phyloP scores from a whole-genome alignment of 225 moss, liverwort and hornwort genomes.

The Polytrichum formosum region DNA sequence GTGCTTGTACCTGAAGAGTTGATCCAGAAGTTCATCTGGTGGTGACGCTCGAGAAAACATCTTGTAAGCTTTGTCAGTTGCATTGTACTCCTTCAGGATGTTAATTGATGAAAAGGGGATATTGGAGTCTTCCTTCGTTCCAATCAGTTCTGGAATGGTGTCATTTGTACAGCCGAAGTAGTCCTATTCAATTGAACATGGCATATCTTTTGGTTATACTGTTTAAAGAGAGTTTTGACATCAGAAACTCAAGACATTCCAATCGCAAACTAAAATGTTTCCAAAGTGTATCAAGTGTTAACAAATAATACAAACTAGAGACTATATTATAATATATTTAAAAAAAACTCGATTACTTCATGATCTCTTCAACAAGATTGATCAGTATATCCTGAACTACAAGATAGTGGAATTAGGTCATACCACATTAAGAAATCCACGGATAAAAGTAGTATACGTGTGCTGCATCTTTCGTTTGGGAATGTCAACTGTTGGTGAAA shows the following conservation, averaged over 20 bases:
- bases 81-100: conserved; percentile 70
- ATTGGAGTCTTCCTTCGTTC: conserved; percentile 65
- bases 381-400: too few relatives aligned
- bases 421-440: conserved; percentile 79
- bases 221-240: conserved; percentile 1
- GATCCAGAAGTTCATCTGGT: conserved; percentile 61
- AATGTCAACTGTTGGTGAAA: conserved; percentile 57
- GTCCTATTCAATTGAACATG: conserved; percentile 18
- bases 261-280: neutral
- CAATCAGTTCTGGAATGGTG: conserved; percentile 74
- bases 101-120: conserved; percentile 72
- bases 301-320: neutral
- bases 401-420: conserved; percentile 2
- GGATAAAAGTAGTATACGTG: conserved; percentile 82
- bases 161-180: conserved; percentile 45
- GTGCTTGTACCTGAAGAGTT: conserved; percentile 63
- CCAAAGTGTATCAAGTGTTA: too few relatives aligned
- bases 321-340: neutral
- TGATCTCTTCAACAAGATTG: neutral
- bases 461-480: conserved; percentile 75
- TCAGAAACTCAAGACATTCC: neutral
- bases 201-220: conserved; percentile 9
- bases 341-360: neutral
- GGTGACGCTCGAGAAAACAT: conserved; percentile 77
- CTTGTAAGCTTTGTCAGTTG: conserved; percentile 82